Base-by-base conservation (phyloP, 306 rosid genomes). In the Vigna reflexopilosa region DNA sequence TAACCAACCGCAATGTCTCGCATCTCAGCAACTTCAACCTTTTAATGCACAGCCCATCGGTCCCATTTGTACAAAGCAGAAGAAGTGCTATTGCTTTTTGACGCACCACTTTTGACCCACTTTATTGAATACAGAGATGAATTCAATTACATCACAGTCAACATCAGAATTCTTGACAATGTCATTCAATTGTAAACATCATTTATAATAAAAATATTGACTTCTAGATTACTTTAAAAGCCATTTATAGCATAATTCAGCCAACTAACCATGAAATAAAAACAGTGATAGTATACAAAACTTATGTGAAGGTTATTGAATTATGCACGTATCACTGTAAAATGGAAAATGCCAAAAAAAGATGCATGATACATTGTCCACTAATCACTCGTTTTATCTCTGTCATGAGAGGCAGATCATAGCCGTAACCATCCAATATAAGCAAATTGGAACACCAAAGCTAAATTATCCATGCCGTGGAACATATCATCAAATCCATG, bases 401-500 rank as follows among this genome's bases (percentile, higher is more conserved):
- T 34, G 38, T 34, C 38, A 34, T 34, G 1, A 34, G 38, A 5
- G 6, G 6, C 7, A 4, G 38, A 34, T 34, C 38, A 34, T 34
- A 34, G 15, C 10, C 30, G 42, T 6, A 9, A 1, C 2, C 13
- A 54, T 7, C 7, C 61, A 22, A 56, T 24, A 5, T 57, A 10
- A 24, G 64, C 14, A 66, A 10, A 42, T 9, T 17, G 71, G 6
- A 69, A 68, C 5, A 49, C 7, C 28, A 47, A 69, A 15, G 47
- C 30, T 1, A 30, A 70, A n/a, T n/a, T 51, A 28, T 5, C 10
- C 77, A 15, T 57, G 16, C 16, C 26, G 34, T 22, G 67, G 30
- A 72, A 38, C 36, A 71, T 42, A 9, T 32, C 4, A 52, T 56
- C 16, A 38, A 73, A 56, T 55, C 61, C 36, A 54, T 40, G 58